Conservation (phyloP, 2,329 filamentous ascomycete species). For the Cephalotrichum gorgonifer region DNA sequence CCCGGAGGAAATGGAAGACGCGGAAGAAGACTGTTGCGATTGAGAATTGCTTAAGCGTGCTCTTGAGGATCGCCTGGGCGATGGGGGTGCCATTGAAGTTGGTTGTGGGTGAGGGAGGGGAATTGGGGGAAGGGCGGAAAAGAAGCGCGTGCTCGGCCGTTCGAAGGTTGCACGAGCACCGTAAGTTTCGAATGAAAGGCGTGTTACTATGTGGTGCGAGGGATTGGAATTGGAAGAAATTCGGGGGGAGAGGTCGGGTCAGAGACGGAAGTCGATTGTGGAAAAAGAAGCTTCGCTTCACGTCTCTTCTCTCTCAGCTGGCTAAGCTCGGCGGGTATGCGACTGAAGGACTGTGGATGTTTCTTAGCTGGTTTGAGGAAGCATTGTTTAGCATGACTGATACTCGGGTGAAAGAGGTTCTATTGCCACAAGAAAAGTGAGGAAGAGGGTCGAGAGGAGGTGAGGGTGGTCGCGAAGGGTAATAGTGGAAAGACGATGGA, state of each 20-base stretch:
- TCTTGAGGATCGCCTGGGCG: conserved; percentile 84
- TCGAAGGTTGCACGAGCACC: background rate
- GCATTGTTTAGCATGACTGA: conserved; percentile 3
- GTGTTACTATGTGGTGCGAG: background rate
- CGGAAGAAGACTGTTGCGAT: conserved; percentile 67
- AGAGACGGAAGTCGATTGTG: background rate
- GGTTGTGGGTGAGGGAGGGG: background rate
- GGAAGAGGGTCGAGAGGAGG: background rate
- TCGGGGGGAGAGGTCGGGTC: background rate
- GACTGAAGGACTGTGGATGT: conserved; percentile 1
- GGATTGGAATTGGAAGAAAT: background rate
- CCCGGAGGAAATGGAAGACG: conserved; percentile 68
- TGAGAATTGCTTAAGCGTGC: conserved; percentile 70
- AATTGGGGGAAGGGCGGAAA: conserved; percentile 17
- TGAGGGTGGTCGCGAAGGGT: background rate
- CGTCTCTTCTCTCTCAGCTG: background rate
- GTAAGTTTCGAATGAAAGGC: background rate
- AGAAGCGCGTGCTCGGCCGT: conserved; percentile 9
- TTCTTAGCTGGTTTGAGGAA: background rate
- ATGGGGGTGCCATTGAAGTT: conserved; percentile 47
- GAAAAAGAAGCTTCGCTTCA: conserved; percentile 1
- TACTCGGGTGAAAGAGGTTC: background rate
- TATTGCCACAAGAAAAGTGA: background rate
- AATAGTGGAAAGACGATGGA: conserved; percentile 4
- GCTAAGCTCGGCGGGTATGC: conserved; percentile 2